These are phyloP conservation scores for Digitaria exilis DNA, from an alignment of 202 grass and related monocot species.

Conservation along the genomic window DNA sequence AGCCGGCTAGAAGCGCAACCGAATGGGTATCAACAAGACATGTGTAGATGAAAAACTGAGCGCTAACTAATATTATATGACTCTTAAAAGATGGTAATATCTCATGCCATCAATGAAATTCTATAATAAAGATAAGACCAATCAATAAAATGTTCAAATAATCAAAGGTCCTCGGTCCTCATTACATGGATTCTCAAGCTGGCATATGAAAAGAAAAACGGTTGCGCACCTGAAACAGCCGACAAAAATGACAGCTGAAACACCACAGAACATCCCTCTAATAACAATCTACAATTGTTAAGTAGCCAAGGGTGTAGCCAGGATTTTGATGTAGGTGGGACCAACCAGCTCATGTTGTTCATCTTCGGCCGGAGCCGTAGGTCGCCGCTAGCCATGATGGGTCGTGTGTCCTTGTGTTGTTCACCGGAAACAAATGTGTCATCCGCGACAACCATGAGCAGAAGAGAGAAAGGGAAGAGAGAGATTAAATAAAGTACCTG, in stretches of 20 bases:
- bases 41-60: not conserved
- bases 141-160: not conserved
- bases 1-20: no score
- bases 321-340: no score
- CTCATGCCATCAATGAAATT: not conserved
- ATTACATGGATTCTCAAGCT: not conserved
- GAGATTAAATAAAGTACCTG: no score
- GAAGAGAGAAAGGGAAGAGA: no score
- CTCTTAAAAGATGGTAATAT: not conserved
- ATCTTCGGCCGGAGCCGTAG: no score
- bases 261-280: not conserved
- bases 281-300: not conserved
- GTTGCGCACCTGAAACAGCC: not conserved
- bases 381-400: no score
- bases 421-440: no score
- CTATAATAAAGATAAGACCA: not conserved
- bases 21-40: not conserved
- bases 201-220: conserved; percentile 13
- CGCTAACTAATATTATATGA: not conserved
- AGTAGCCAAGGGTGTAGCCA: no score
- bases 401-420: no score
- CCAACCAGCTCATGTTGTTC: no score
- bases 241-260: conserved; percentile 3
- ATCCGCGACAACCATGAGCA: no score
- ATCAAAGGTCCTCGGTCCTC: not conserved